phyloP scores from a whole-genome alignment of 306 rosid species.

The Cucumis melo region DNA sequence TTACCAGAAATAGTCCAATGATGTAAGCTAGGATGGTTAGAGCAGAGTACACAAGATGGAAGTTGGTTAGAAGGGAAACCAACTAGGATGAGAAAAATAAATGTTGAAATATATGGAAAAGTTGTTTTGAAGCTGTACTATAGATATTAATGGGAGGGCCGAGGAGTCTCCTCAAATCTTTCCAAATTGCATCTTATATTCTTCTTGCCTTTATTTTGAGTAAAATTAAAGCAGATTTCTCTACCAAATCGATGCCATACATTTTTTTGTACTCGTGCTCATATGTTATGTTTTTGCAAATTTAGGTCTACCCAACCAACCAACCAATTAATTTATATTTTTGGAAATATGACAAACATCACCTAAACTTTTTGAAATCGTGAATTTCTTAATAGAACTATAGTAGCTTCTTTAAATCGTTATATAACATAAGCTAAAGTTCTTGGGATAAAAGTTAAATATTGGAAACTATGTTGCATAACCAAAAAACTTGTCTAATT shows the following conservation, averaged over 20 bases:
- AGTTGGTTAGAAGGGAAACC: not conserved
- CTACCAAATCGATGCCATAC: not conserved
- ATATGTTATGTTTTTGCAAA: not conserved
- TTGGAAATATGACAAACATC: not conserved
- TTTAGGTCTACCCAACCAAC: conserved; percentile 34
- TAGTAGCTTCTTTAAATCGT: not conserved
- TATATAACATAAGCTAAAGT: not conserved
- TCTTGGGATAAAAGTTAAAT: not conserved
- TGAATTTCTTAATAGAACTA: not conserved
- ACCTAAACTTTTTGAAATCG: not conserved
- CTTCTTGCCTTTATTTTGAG: not conserved
- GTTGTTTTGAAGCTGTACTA: not conserved
- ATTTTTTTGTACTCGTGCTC: not conserved
- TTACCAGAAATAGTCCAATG: not conserved
- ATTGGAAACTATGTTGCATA: not conserved
- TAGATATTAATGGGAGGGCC: not conserved
- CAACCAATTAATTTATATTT: conserved; percentile 12
- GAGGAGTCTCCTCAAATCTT: not conserved
- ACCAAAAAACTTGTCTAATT: not conserved
- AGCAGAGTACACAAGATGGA: not conserved
- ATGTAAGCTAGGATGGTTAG: not conserved
- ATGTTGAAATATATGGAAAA: not conserved
- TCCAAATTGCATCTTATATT: not conserved
- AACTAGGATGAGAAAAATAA: not conserved
- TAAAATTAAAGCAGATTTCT: not conserved